Evolutionary conservation across 306 rosid genomes (phyloP).

Genomic region (Pueraria montana): DNA sequence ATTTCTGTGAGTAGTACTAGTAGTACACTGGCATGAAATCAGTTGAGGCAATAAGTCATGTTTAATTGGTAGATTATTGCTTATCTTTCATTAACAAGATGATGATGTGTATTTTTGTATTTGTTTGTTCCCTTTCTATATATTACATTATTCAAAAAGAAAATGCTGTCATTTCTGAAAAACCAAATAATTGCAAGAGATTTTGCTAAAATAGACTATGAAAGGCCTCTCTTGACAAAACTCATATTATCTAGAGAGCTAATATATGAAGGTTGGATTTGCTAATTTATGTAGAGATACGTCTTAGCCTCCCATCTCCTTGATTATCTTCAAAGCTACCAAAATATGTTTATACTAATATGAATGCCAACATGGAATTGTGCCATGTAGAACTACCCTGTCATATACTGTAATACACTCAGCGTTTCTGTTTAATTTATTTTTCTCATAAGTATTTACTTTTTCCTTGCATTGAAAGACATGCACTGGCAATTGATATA

Average conservation of each 20-base stretch:
- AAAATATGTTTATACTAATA: neutral
- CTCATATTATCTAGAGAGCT: too few relatives aligned
- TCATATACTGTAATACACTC: neutral
- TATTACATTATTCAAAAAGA: neutral
- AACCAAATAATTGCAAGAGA: conserved; percentile 18
- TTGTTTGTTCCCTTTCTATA: neutral
- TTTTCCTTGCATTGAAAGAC: neutral
- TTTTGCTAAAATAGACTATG: neutral
- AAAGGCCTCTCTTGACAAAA: too few relatives aligned
- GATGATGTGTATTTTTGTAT: neutral
- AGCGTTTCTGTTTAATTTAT: neutral
- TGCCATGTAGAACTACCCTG: neutral
- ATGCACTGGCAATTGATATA: conserved; percentile 1
- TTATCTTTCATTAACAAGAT: conserved; percentile 7
- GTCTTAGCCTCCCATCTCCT: conserved; percentile 12
- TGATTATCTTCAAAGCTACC: conserved; percentile 24
- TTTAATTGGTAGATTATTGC: neutral
- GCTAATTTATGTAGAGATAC: neutral
- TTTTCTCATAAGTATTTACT: neutral
- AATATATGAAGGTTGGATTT: neutral
- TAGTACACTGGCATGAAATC: neutral
- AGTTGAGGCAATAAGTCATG: conserved; percentile 10
- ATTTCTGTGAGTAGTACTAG: neutral
- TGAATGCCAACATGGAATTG: conserved; percentile 5
- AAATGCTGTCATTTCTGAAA: neutral